These are phyloP conservation scores for Solanum pennellii DNA, from an alignment of 257 asterid genomes.

Conservation along the genomic window DNA sequence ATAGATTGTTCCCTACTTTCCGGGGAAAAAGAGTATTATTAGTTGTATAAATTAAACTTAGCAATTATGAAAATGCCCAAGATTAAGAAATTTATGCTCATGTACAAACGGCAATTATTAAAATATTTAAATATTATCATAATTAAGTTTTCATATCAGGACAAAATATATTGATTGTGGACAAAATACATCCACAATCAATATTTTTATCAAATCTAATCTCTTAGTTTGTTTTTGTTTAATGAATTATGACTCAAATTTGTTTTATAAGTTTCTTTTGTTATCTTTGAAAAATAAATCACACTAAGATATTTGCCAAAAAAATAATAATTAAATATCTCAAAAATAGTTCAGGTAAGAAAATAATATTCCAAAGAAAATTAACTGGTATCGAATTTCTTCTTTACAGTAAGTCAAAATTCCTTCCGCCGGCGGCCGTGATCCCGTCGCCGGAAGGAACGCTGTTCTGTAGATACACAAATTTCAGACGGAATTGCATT, in stretches of 20 bases:
- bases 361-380: background rate
- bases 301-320: background rate
- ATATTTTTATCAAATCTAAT: background rate
- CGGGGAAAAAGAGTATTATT: too few species aligned
- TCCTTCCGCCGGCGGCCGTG: background rate
- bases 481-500: background rate
- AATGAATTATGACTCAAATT: too few species aligned
- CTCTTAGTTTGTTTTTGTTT: background rate
- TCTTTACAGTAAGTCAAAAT: background rate
- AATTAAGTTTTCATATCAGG: too few species aligned
- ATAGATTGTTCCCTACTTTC: too few species aligned
- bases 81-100: too few species aligned
- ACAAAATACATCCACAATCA: background rate
- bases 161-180: too few species aligned
- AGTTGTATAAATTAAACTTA: too few species aligned
- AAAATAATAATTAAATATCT: background rate
- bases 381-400: background rate
- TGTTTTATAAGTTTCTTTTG: too few species aligned
- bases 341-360: background rate
- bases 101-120: too few species aligned
- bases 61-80: too few species aligned
- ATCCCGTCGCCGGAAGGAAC: constrained; percentile 1
- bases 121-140: too few species aligned
- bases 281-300: background rate
- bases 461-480: background rate